Evolutionary conservation across 2,329 filamentous ascomycete species (phyloP).

Genomic region (Clarireedia monteithiana): DNA sequence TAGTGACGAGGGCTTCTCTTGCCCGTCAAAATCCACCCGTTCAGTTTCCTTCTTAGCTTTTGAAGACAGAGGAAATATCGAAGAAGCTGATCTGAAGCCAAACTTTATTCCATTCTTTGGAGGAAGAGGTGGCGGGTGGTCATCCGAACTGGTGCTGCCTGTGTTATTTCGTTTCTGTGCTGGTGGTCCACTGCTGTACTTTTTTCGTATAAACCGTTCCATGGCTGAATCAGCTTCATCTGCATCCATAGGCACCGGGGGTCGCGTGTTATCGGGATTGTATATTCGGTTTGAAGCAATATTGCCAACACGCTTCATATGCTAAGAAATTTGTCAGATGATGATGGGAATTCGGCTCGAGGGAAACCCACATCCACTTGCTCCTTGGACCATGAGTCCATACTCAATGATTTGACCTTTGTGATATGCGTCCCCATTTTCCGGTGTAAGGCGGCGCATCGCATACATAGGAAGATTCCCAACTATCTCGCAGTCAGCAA

Average conservation of each 20-base stretch:
- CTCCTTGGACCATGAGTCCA: constrained; percentile 95
- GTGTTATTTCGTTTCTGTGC: constrained; percentile 35
- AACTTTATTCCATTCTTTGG: constrained; percentile 54
- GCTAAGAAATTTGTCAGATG: constrained; percentile 42
- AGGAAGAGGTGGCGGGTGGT: constrained; percentile 46
- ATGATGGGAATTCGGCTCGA: not conserved
- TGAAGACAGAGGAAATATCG: constrained; percentile 45
- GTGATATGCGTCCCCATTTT: constrained; percentile 97
- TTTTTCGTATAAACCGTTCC: constrained; percentile 91
- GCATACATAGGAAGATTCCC: constrained; percentile 95
- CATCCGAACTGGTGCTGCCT: constrained; percentile 44
- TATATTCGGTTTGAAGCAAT: constrained; percentile 76
- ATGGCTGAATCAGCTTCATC: constrained; percentile 92
- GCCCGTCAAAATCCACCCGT: constrained; percentile 13
- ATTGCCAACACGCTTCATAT: constrained; percentile 92
- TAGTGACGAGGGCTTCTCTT: constrained; percentile 21
- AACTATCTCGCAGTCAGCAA: constrained; percentile 46
- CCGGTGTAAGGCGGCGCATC: constrained; percentile 89
- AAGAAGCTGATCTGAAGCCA: constrained; percentile 54
- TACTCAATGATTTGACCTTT: constrained; percentile 96
- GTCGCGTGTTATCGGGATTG: constrained; percentile 76
- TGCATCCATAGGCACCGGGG: constrained; percentile 78
- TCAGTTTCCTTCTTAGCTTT: constrained; percentile 32
- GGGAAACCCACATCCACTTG: constrained; percentile 75
- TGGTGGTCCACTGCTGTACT: constrained; percentile 65